A percentile compares a stretch with the other conserved stretches of the same genome.
phyloP scores from a whole-genome alignment of 2,329 filamentous ascomycete species.

The Leptodontidium sp. region DNA sequence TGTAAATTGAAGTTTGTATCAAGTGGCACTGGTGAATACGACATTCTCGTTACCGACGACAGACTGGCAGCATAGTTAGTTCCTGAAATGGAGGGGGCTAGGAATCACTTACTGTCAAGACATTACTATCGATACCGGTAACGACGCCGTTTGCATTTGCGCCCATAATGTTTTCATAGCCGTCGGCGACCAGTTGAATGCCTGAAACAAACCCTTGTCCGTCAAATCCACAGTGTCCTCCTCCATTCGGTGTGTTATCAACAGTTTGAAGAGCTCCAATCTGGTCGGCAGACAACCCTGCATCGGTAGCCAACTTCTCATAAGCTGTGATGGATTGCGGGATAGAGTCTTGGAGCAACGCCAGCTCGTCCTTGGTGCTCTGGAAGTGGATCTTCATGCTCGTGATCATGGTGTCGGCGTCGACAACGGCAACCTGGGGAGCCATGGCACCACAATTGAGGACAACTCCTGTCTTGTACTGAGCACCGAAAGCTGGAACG shows the following conservation, averaged over 20 bases:
- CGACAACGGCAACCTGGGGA: constrained; percentile 60
- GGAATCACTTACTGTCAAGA: constrained; percentile 49
- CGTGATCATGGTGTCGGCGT: constrained; percentile 52
- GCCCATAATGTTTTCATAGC: constrained; percentile 61
- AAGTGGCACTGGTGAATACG: constrained; percentile 33
- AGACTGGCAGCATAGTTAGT: constrained; percentile 31
- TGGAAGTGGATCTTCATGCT: constrained; percentile 64
- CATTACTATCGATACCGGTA: constrained; percentile 55
- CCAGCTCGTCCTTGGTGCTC: constrained; percentile 60
- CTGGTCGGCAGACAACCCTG: constrained; percentile 54
- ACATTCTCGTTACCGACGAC: constrained; percentile 42
- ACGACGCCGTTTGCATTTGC: constrained; percentile 58
- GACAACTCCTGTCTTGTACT: constrained; percentile 55
- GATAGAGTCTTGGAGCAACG: constrained; percentile 57
- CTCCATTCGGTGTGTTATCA: constrained; percentile 62
- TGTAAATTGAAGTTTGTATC: background rate
- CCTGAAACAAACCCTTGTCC: constrained; percentile 61
- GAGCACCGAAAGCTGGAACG: constrained; percentile 56
- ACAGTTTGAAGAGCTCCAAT: constrained; percentile 63
- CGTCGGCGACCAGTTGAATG: constrained; percentile 63
- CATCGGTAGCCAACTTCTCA: constrained; percentile 54
- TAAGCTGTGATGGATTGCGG: constrained; percentile 60
- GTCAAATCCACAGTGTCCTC: constrained; percentile 67
- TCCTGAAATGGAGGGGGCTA: background rate
- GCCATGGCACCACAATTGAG: constrained; percentile 63